Percentiles rank a stretch among this genome's conserved stretches.
Evolutionary conservation across 1,284 basidiomycete genomes (phyloP).

Genomic region (Pseudozyma sp.): DNA sequence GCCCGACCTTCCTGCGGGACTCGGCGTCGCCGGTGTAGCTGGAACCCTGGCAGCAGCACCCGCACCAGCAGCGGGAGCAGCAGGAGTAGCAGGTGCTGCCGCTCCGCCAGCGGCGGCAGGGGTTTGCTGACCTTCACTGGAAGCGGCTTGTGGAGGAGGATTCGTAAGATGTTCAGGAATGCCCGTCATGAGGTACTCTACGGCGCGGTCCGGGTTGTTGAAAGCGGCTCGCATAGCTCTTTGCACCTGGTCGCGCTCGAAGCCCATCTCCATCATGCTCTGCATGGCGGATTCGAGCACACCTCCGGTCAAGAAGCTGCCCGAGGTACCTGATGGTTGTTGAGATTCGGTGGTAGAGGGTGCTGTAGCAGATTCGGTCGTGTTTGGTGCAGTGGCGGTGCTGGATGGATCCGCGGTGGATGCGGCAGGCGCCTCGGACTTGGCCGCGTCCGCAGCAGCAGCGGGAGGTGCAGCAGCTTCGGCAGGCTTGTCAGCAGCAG

Average conservation of each 20-base stretch:
- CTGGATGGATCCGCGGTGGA: neutral
- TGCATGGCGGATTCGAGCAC: conserved; percentile 63
- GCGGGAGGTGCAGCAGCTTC: conserved; percentile 67
- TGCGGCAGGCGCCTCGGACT: conserved; percentile 25
- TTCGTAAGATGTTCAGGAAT: conserved; percentile 53
- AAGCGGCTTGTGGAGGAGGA: conserved; percentile 48
- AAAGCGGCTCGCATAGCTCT: conserved; percentile 90
- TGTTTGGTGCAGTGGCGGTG: neutral
- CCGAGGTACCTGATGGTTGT: conserved; percentile 14
- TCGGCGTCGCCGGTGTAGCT: conserved; percentile 47
- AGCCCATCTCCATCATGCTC: conserved; percentile 86
- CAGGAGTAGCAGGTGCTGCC: conserved; percentile 71
- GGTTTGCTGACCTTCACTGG: conserved; percentile 4
- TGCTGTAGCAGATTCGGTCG: conserved; percentile 8
- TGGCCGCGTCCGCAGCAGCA: conserved; percentile 65
- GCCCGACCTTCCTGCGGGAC: conserved; percentile 55
- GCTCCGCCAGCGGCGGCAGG: conserved; percentile 73
- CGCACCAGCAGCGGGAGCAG: conserved; percentile 72
- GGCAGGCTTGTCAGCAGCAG: conserved; percentile 34
- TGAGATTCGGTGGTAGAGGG: conserved; percentile 15
- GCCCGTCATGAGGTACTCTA: conserved; percentile 92
- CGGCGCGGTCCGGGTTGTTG: conserved; percentile 98
- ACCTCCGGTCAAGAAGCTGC: conserved; percentile 51
- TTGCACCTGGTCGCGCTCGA: conserved; percentile 83
- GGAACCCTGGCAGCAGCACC: conserved; percentile 67